Conservation (phyloP, 2,329 filamentous ascomycete genomes). For the Hypoxylon sp. region DNA sequence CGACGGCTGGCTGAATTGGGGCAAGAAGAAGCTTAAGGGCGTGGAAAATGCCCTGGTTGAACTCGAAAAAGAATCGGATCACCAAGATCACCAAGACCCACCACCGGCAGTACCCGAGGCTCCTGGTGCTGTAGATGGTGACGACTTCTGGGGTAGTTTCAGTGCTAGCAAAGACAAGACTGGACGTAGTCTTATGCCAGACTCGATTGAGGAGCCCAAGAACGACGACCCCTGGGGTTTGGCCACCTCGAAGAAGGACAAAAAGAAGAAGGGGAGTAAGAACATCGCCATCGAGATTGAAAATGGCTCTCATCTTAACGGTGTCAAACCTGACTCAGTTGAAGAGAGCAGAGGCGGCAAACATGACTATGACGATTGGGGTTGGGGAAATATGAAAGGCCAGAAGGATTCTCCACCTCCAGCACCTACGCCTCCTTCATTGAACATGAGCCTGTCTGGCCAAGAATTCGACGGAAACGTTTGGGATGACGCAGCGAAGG, state of each 20-base stretch:
- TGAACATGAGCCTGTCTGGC: slow-evolving; percentile 58
- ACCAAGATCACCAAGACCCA: slow-evolving; percentile 34
- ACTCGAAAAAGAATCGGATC: slow-evolving; percentile 44
- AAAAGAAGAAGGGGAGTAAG: slow-evolving; percentile 68
- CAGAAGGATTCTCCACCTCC: slow-evolving; percentile 65
- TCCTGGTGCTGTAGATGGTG: slow-evolving; percentile 39
- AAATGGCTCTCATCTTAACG: slow-evolving; percentile 63
- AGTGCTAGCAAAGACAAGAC: slow-evolving; percentile 47
- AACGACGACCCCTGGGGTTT: slow-evolving; percentile 58
- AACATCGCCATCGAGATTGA: slow-evolving; percentile 65
- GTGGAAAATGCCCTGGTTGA: slow-evolving; percentile 42
- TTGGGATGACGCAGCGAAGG: slow-evolving; percentile 47
- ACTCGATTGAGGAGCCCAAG: slow-evolving; percentile 61
- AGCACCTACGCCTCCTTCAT: slow-evolving; percentile 63
- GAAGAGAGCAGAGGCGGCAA: slow-evolving; percentile 62
- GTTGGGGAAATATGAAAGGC: slow-evolving; percentile 57
- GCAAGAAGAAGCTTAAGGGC: slow-evolving; percentile 55
- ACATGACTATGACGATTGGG: slow-evolving; percentile 62
- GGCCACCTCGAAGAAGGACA: slow-evolving; percentile 60
- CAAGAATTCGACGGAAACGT: slow-evolving; percentile 56
- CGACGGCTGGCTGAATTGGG: slow-evolving; percentile 46
- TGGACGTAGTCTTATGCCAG: slow-evolving; percentile 57
- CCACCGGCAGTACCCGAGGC: slow-evolving; percentile 44
- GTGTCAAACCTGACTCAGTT: slow-evolving; percentile 62
- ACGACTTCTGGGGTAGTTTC: slow-evolving; percentile 47